Base-by-base conservation (phyloP, 164 flowering plant genomes). In the Saururus chinensis region DNA sequence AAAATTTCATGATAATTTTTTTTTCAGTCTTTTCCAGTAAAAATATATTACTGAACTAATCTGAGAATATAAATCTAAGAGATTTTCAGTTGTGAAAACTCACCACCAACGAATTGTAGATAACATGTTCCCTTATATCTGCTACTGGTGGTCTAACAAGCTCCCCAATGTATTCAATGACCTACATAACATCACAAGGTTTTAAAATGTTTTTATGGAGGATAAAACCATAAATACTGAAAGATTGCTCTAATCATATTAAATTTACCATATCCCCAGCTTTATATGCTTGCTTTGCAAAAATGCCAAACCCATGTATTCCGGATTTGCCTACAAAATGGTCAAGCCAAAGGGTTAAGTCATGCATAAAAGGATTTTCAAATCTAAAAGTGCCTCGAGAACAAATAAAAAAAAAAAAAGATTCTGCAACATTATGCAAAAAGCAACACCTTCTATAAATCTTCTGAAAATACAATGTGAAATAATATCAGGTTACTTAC, bases 21-120 rank as follows among this genome's bases (percentile, higher is more conserved):
- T 10, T 58, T 30, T 16, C 35, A 56, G 19, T 10, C 19, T 56
- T 26, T 35, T 37, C 40, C 17, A 9, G 42, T 13, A 57, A 57
- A 17, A 57, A 37, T n/a, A 24, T 0, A 35, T 45, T 13, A 4
- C 37, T 30, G 6, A 30, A 30, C 37, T 30, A 30, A 30, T 30
- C 37, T 30, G 37, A 30, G 37, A 13, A 51, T 16, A 17, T 56
- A 40, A 9, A 51, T 6, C 40, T 57, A 21, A 45, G 17, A 45
- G 14, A 1, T 45, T 0, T 7, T 45, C 17, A 45, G 1, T 45
- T 45, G 49, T 8, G 17, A 45, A 66, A 23, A 20, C 96, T 73
- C 77, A 95, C 99, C 95, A 95, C 99, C 66, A 95, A 79, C 17
- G 93, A 88, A 71, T 95, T 89, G 80, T 95, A 95, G 67, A 91